Conservation (phyloP, 345 rosid species). For the Euphorbia pulcherrima region DNA sequence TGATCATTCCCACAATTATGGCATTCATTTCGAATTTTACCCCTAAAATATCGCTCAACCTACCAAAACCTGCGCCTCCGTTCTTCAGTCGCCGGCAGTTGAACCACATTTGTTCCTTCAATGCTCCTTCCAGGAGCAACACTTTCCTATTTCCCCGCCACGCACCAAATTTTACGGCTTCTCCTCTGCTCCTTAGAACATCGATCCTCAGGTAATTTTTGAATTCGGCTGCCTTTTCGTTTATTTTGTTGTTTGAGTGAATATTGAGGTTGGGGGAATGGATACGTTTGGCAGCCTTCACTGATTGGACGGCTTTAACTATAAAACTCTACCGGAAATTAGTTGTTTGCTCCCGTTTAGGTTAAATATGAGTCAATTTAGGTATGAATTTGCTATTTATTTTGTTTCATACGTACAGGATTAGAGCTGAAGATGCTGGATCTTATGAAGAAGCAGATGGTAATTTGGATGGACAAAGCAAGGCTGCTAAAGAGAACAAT, state of each 20-base stretch:
- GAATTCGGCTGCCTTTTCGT: neutral
- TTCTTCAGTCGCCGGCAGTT: conserved; percentile 12
- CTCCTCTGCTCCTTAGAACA: conserved; percentile 22
- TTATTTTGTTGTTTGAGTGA: conserved; percentile 3
- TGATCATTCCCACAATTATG: conserved; percentile 24
- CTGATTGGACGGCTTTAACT: neutral
- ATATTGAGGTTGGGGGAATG: neutral
- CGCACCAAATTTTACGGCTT: conserved; percentile 2
- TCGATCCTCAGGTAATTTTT: conserved; percentile 31
- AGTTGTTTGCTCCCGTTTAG: neutral
- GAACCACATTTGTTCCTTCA: conserved; percentile 7
- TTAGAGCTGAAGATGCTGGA: conserved; percentile 38
- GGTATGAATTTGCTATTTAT: conserved; percentile 1
- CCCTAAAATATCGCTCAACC: conserved; percentile 30
- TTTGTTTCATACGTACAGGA: conserved; percentile 28
- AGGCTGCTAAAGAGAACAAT: conserved; percentile 22
- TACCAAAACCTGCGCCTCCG: conserved; percentile 20
- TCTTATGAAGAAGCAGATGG: conserved; percentile 27
- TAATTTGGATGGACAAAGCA: conserved; percentile 24
- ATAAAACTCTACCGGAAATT: neutral
- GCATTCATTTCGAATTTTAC: conserved; percentile 32
- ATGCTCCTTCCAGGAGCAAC: conserved; percentile 10
- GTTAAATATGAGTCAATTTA: neutral
- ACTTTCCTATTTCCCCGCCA: neutral
- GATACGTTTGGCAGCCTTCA: neutral